Percentiles rank a stretch among this genome's conserved stretches.
Conservation (phyloP, 371 early-diverging fungal species). For the Actinomortierella wolfii region DNA sequence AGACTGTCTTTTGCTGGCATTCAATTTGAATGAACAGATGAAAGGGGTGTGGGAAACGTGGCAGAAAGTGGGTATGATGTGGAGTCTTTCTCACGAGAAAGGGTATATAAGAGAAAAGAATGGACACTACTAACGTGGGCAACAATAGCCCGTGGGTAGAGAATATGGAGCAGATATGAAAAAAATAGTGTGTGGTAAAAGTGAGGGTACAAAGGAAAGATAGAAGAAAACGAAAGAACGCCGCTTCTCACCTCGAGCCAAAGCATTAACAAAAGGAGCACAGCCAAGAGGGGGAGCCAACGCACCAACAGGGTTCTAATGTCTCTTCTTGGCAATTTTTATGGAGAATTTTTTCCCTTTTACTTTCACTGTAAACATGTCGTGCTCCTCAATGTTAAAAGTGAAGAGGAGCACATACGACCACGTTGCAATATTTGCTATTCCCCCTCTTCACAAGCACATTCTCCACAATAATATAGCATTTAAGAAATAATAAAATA, state of each 20-base stretch:
- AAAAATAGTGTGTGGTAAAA: neutral
- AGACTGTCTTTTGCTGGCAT: too few relatives aligned
- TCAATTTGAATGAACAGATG: too few relatives aligned
- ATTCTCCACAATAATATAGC: too few relatives aligned
- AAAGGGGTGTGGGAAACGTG: too few relatives aligned
- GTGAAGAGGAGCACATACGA: too few relatives aligned
- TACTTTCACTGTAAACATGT: neutral
- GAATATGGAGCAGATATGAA: too few relatives aligned
- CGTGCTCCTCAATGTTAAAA: neutral
- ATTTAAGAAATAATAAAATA: too few relatives aligned
- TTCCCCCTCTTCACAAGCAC: too few relatives aligned
- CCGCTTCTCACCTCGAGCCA: neutral
- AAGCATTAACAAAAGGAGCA: neutral
- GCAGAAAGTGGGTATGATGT: neutral
- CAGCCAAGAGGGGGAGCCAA: neutral
- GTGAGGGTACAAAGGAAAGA: neutral
- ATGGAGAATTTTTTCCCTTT: neutral
- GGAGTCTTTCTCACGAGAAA: neutral
- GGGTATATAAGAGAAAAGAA: neutral
- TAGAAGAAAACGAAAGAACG: neutral
- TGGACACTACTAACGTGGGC: too few relatives aligned
- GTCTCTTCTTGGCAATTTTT: neutral
- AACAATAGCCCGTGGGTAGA: neutral
- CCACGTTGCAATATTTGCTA: too few relatives aligned
- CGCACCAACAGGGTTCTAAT: neutral